Percentiles rank a stretch among this genome's conserved stretches.
Conservation (phyloP, 495 filamentous ascomycete species). For the Penicillium odoratum region DNA sequence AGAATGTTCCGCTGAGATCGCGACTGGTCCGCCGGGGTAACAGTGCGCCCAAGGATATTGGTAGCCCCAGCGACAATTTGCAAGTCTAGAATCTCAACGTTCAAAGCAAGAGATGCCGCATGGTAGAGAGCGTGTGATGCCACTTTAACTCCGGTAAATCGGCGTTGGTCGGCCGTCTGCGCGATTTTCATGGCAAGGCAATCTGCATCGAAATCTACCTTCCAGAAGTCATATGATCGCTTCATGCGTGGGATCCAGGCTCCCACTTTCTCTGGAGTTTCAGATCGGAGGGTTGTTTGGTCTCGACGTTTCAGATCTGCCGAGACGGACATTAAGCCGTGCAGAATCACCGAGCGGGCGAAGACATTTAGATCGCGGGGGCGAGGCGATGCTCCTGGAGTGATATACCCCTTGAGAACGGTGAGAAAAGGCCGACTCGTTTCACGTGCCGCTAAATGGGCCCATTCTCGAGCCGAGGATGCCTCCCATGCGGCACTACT, state of each 20-base stretch:
- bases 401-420: slow-evolving; percentile 54
- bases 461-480: slow-evolving; percentile 47
- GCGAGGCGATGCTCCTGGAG: slow-evolving; percentile 28
- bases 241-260: slow-evolving; percentile 51
- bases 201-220: slow-evolving; percentile 52
- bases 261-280: slow-evolving; percentile 38
- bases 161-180: slow-evolving; percentile 27
- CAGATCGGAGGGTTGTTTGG: slow-evolving; percentile 47
- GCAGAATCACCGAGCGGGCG: slow-evolving; percentile 48
- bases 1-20: slow-evolving; percentile 45
- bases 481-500: slow-evolving; percentile 52
- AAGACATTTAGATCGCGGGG: slow-evolving; percentile 47
- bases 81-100: slow-evolving; percentile 54
- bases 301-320: slow-evolving; percentile 57
- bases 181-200: slow-evolving; percentile 37
- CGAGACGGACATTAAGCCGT: slow-evolving; percentile 57
- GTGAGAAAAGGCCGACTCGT: slow-evolving; percentile 40
- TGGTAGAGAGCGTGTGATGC: slow-evolving; percentile 51
- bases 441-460: slow-evolving; percentile 29
- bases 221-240: slow-evolving; percentile 54
- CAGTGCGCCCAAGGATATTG: slow-evolving; percentile 50
- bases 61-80: slow-evolving; percentile 56
- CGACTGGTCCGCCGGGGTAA: slow-evolving; percentile 45
- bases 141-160: slow-evolving; percentile 42
- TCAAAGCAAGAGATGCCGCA: slow-evolving; percentile 48